phyloP scores from a whole-genome alignment of 2,329 filamentous ascomycete genomes.

The Aspergillus sclerotialis region DNA sequence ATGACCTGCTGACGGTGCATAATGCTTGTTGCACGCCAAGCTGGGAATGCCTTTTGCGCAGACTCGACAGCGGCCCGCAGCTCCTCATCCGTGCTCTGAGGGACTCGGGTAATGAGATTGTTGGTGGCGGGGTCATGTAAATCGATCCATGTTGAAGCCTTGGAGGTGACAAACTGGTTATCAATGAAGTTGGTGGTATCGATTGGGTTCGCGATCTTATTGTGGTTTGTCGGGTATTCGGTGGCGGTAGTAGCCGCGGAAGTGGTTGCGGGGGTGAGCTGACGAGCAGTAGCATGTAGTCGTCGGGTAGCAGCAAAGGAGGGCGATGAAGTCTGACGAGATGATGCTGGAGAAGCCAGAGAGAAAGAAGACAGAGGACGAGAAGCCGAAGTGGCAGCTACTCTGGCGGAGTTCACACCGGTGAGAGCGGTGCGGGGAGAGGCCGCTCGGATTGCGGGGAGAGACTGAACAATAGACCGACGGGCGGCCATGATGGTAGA shows the following conservation, averaged over 20 bases:
- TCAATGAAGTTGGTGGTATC: conserved; percentile 59
- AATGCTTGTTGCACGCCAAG: conserved; percentile 55
- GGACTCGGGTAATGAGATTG: conserved; percentile 59
- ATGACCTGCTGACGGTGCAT: conserved; percentile 57
- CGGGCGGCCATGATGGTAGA: conserved; percentile 34
- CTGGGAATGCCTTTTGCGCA: conserved; percentile 57
- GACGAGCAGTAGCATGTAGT: conserved; percentile 50
- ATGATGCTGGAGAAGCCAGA: conserved; percentile 13
- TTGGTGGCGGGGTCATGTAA: conserved; percentile 60
- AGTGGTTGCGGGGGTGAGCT: conserved; percentile 44
- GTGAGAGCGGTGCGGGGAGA: conserved; percentile 29
- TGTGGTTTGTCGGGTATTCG: conserved; percentile 51
- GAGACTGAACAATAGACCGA: conserved; percentile 28
- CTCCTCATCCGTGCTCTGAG: conserved; percentile 59
- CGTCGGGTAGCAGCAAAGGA: conserved; percentile 21
- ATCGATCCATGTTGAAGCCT: conserved; percentile 57
- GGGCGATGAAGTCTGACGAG: conserved; percentile 10
- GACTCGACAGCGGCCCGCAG: conserved; percentile 55
- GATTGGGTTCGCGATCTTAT: conserved; percentile 47
- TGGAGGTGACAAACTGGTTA: conserved; percentile 54
- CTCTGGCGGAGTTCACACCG: conserved; percentile 15
- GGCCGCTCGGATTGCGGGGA: conserved; percentile 32
- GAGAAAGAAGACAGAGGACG: conserved; percentile 18
- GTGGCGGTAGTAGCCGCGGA: conserved; percentile 44
- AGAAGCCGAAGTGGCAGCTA: conserved; percentile 13